Evolutionary conservation across 2,329 filamentous ascomycete genomes (phyloP).

Genomic region (Diaporthe caulivora): DNA sequence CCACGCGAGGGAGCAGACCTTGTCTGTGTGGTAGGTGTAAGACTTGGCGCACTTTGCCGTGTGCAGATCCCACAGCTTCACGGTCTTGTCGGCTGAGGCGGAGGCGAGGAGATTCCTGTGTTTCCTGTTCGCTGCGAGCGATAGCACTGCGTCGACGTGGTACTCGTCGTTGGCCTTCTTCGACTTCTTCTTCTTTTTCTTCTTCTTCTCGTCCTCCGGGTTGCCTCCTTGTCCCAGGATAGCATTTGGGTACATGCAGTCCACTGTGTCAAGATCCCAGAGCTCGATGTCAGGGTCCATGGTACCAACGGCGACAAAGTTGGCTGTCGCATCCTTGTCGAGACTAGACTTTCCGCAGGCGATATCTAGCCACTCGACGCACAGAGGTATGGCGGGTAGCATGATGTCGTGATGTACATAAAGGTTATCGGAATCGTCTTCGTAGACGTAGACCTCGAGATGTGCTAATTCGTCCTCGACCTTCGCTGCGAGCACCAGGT

Average conservation of each 20-base stretch:
- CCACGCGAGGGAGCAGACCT: constrained; percentile 97
- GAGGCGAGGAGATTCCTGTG: constrained; percentile 96
- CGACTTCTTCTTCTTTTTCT: constrained; percentile 92
- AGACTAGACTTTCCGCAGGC: constrained; percentile 80
- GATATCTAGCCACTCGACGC: constrained; percentile 94
- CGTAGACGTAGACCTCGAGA: constrained; percentile 97
- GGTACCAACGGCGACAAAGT: constrained; percentile 94
- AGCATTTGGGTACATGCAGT: constrained; percentile 98
- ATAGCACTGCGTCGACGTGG: constrained; percentile 93
- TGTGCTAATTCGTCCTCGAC: constrained; percentile 98
- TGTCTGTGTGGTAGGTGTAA: constrained; percentile 95
- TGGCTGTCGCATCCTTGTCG: constrained; percentile 77
- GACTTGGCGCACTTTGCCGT: constrained; percentile 94
- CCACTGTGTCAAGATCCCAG: constrained; percentile 95
- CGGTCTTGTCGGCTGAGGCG: constrained; percentile 94
- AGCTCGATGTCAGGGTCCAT: constrained; percentile 99
- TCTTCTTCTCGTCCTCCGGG: constrained; percentile 70
- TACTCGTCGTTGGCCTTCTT: constrained; percentile 91
- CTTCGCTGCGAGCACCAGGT: constrained; percentile 90
- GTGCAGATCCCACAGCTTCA: constrained; percentile 98
- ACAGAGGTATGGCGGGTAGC: constrained; percentile 95
- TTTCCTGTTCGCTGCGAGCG: constrained; percentile 90
- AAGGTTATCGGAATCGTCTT: constrained; percentile 93
- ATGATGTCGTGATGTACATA: constrained; percentile 99
- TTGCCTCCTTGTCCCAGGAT: constrained; percentile 84